These are phyloP conservation scores for Diversispora eburnea DNA, from an alignment of 192 early-diverging fungal genomes.

Conservation along the genomic window DNA sequence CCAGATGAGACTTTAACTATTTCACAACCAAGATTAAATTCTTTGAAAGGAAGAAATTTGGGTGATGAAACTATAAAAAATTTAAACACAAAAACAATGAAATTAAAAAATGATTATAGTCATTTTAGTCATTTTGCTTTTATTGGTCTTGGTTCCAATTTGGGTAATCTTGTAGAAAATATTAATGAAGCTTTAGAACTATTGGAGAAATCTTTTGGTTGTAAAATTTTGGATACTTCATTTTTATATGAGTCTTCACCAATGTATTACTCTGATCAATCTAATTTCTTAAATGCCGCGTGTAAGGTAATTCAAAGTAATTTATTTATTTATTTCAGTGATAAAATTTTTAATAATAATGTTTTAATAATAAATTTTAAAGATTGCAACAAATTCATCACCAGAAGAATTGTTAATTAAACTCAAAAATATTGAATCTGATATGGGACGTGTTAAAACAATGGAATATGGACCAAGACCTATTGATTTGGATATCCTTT, in stretches of 20 bases:
- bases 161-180: conserved; percentile 79
- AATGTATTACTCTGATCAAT: conserved; percentile 95
- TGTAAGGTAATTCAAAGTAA: conserved; percentile 57
- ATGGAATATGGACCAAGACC: conserved; percentile 84
- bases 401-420: conserved; percentile 69
- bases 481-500: conserved; percentile 96
- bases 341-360: conserved; percentile 10
- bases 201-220: conserved; percentile 44
- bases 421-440: conserved; percentile 81
- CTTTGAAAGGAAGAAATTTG: neutral
- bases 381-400: conserved; percentile 72
- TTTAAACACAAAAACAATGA: conserved; percentile 29
- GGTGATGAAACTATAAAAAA: conserved; percentile 25
- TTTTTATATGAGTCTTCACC: conserved; percentile 96
- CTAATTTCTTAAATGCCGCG: conserved; percentile 85
- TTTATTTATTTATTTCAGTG: conserved; percentile 18
- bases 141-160: conserved; percentile 87
- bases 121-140: conserved; percentile 59
- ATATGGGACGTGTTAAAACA: conserved; percentile 68
- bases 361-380: too few relatives aligned
- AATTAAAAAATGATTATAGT: too few relatives aligned
- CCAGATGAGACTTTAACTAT: conserved; percentile 28
- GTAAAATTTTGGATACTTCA: conserved; percentile 77
- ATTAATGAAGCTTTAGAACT: conserved; percentile 68
- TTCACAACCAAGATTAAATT: conserved; percentile 1